phyloP scores from a whole-genome alignment of 257 asterid species.

The Solanum peruvianum region DNA sequence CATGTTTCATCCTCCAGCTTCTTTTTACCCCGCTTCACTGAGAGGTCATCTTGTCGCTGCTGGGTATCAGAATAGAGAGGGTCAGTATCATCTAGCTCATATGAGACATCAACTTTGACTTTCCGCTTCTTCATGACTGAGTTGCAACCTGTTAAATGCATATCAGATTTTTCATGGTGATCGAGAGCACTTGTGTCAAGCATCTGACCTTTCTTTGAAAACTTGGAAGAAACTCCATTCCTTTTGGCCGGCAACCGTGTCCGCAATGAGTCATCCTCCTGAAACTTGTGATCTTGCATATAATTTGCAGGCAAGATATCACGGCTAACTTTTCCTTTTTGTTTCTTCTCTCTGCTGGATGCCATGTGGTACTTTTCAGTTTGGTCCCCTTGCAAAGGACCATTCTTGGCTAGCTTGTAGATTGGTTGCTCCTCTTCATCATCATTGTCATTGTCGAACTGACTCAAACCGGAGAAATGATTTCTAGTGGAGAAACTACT shows the following conservation, averaged over 20 bases:
- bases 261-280: slow-evolving; percentile 47
- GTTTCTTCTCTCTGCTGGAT: slow-evolving; percentile 38
- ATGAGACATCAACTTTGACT: slow-evolving; percentile 40
- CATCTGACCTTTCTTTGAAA: slow-evolving; percentile 58
- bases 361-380: slow-evolving; percentile 39
- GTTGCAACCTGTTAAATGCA: slow-evolving; percentile 54
- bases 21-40: slow-evolving; percentile 57
- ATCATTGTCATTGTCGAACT: slow-evolving; percentile 17
- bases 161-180: slow-evolving; percentile 46
- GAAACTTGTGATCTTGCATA: slow-evolving; percentile 30
- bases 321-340: slow-evolving; percentile 35
- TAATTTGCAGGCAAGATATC: slow-evolving; percentile 40
- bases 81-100: slow-evolving; percentile 30
- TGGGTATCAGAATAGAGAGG: slow-evolving; percentile 33
- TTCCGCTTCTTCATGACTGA: slow-evolving; percentile 61
- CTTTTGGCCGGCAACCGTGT: slow-evolving; percentile 33
- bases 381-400: slow-evolving; percentile 38
- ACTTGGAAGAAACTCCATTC: slow-evolving; percentile 41
- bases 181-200: slow-evolving; percentile 29
- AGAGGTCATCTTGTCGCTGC: slow-evolving; percentile 34
- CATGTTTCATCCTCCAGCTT: slow-evolving; percentile 39
- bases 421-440: slow-evolving; percentile 33
- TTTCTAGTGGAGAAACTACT: slow-evolving; percentile 26
- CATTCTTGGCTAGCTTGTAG: slow-evolving; percentile 47
- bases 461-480: slow-evolving; percentile 37